A percentile compares a stretch with the other conserved stretches of the same genome.
These are phyloP conservation scores for Globisporangium solare DNA, from an alignment of 352 stramenopile species.

Conservation along the genomic window DNA sequence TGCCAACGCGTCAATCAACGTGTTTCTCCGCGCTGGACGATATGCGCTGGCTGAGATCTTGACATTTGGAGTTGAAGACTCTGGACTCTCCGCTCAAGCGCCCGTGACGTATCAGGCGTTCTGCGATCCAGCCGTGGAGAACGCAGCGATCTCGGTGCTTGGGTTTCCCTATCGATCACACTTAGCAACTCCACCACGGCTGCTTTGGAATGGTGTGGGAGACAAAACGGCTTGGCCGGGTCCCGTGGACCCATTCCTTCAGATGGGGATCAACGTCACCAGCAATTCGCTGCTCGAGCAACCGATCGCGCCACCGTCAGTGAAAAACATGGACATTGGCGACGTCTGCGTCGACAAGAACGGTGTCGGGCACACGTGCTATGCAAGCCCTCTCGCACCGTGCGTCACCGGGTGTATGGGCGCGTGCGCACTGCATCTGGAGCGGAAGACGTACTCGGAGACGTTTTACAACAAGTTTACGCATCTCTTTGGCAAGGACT, in stretches of 20 bases:
- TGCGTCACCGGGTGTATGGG: constrained; percentile 61
- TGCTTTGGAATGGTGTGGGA: constrained; percentile 66
- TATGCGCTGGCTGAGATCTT: constrained; percentile 53
- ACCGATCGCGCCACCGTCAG: constrained; percentile 8
- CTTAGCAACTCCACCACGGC: constrained; percentile 28
- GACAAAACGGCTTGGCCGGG: constrained; percentile 34
- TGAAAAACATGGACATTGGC: constrained; percentile 29
- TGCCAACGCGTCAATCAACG: constrained; percentile 35
- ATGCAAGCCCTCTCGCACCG: constrained; percentile 32
- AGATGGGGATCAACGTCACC: constrained; percentile 47
- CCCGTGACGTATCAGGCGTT: constrained; percentile 68
- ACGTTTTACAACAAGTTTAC: constrained; percentile 42
- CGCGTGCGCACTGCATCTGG: constrained; percentile 39
- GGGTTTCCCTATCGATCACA: constrained; percentile 46
- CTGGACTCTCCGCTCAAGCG: constrained; percentile 19
- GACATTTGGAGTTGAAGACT: constrained; percentile 45
- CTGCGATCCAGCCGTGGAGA: constrained; percentile 38
- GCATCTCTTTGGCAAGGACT: constrained; percentile 68
- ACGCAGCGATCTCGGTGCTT: constrained; percentile 25
- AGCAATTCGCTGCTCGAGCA: constrained; percentile 34
- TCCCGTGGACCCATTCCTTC: constrained; percentile 50
- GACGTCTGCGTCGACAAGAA: constrained; percentile 62
- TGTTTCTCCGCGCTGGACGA: constrained; percentile 47
- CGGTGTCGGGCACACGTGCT: constrained; percentile 56
- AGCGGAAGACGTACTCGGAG: constrained; percentile 36